Conservation (phyloP, 2,329 filamentous ascomycete genomes). For the Thermothelomyces thermophilus region DNA sequence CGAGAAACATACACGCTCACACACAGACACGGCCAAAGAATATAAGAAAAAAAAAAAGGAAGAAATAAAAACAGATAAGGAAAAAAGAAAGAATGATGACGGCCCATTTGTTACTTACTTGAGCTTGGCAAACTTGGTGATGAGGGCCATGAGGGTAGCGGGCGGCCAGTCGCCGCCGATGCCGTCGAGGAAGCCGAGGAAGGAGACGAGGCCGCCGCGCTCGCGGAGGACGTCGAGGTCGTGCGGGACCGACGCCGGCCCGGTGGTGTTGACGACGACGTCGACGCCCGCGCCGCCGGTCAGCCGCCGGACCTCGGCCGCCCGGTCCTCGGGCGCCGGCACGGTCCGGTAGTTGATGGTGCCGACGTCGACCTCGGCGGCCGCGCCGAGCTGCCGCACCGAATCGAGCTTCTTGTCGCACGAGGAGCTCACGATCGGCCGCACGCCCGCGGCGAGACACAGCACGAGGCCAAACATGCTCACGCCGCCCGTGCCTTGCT, state of each 20-base stretch:
- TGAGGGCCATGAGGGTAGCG: conserved; percentile 13
- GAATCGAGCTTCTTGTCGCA: conserved; percentile 26
- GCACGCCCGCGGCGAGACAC: conserved; percentile 22
- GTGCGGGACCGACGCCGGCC: conserved; percentile 19
- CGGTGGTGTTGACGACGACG: conserved; percentile 26
- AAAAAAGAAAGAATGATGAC: no score
- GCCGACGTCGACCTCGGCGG: conserved; percentile 4
- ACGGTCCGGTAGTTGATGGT: conserved; percentile 24
- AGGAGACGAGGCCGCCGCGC: conserved; percentile 10
- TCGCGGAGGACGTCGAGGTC: conserved; percentile 17
- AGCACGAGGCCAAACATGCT: conserved; percentile 26
- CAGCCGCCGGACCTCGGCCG: conserved; percentile 18
- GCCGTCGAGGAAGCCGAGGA: conserved; percentile 21
- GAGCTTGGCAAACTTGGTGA: conserved; percentile 18
- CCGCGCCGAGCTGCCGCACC: conserved; percentile 20
- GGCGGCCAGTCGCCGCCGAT: conserved; percentile 14
- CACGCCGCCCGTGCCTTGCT: conserved; percentile 26
- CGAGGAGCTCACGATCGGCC: conserved; percentile 28
- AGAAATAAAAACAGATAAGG: no score
- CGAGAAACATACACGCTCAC: no score
- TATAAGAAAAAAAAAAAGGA: no score
- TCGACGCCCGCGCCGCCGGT: conserved; percentile 26
- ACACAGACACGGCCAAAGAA: no score
- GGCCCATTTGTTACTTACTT: conserved; percentile 8
- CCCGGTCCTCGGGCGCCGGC: conserved; percentile 8